phyloP scores from a whole-genome alignment of 441 rosid species.

The Erodium texanum region DNA sequence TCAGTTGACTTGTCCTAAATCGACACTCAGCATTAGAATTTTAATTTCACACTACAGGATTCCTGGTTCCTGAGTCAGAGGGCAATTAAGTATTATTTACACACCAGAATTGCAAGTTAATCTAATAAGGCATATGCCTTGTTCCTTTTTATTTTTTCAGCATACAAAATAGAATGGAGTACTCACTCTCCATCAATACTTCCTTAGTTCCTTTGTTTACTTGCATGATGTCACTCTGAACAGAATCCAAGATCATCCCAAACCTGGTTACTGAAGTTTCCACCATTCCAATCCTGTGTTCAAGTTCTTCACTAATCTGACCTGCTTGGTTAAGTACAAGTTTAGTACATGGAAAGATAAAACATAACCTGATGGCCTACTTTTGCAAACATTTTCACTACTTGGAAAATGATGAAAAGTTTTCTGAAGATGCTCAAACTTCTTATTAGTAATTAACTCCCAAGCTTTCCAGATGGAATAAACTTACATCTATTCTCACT shows the following conservation, averaged over 20 bases:
- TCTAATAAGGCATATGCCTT: neutral
- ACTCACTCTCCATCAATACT: slow-evolving; percentile 58
- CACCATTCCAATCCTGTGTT: slow-evolving; percentile 55
- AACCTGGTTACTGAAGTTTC: slow-evolving; percentile 72
- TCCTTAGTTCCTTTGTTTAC: slow-evolving; percentile 73
- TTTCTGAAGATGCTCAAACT: neutral
- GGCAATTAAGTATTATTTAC: neutral
- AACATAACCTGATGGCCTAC: too few species aligned
- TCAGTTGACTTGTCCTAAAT: neutral
- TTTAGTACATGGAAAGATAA: neutral
- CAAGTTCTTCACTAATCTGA: slow-evolving; percentile 63
- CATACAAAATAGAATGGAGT: slow-evolving; percentile 13
- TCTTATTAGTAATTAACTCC: neutral
- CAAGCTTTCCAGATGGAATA: neutral
- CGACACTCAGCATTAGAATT: neutral
- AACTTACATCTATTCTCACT: slow-evolving; percentile 51
- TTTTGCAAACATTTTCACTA: neutral
- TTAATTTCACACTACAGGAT: neutral
- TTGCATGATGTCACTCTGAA: slow-evolving; percentile 81
- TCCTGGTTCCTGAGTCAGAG: slow-evolving; percentile 9
- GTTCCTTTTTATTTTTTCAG: neutral
- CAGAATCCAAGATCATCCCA: slow-evolving; percentile 68
- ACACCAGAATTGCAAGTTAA: too few species aligned
- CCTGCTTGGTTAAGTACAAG: slow-evolving; percentile 34
- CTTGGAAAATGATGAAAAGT: neutral